Conservation (phyloP, 192 early-diverging fungal genomes). For the Linnemannia schmuckeri region DNA sequence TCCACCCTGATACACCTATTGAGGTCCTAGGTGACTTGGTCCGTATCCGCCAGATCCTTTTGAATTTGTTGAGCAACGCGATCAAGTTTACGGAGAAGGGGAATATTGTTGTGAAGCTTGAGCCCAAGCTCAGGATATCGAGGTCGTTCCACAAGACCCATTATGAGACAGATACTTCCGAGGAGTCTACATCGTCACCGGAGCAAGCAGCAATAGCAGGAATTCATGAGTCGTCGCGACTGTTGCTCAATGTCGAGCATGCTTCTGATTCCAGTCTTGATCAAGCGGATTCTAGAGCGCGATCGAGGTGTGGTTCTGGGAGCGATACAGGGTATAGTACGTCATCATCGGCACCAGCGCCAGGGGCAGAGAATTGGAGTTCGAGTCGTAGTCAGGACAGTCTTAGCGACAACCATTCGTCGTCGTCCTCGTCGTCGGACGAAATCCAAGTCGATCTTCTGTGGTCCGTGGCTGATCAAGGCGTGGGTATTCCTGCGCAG, state of each 20-base stretch:
- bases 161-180: conserved; percentile 15
- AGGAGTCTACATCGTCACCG: neutral
- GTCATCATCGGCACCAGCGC: neutral
- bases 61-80: conserved; percentile 64
- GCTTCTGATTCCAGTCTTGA: conserved; percentile 12
- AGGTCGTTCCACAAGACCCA: neutral
- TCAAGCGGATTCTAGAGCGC: neutral
- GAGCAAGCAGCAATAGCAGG: neutral
- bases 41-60: conserved; percentile 61
- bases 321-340: conserved; percentile 7
- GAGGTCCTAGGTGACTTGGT: conserved; percentile 60
- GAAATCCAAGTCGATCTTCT: conserved; percentile 7
- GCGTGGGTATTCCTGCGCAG: conserved; percentile 42
- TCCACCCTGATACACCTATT: conserved; percentile 39
- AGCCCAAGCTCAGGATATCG: conserved; percentile 17
- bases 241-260: conserved; percentile 16
- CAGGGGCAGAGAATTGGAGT: neutral
- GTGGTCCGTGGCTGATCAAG: conserved; percentile 44
- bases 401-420: neutral
- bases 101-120: conserved; percentile 37
- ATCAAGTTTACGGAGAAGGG: conserved; percentile 63
- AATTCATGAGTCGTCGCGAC: conserved; percentile 13
- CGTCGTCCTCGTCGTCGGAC: neutral
- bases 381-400: neutral
- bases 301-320: neutral